Percentiles rank a stretch among this genome's conserved stretches.
These are phyloP conservation scores for Rhynchosporium secalis DNA, from an alignment of 2,329 filamentous ascomycete species.

Conservation along the genomic window DNA sequence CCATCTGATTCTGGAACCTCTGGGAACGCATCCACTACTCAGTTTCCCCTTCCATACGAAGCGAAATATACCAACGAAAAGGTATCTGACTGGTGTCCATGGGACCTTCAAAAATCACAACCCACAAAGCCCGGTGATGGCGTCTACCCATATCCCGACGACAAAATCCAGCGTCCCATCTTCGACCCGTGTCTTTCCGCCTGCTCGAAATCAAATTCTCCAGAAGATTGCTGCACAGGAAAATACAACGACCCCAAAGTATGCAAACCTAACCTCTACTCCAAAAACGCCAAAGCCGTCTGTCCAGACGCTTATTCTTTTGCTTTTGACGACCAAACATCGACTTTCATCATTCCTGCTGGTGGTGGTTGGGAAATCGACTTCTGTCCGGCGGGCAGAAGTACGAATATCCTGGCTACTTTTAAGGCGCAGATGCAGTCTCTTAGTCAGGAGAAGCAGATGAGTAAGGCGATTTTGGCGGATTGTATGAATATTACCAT, in stretches of 20 bases:
- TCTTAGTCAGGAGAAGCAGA: constrained; percentile 46
- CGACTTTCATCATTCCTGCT: constrained; percentile 61
- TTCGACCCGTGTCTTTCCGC: constrained; percentile 80
- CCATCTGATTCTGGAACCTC: constrained; percentile 48
- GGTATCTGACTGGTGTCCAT: constrained; percentile 74
- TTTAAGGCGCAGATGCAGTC: constrained; percentile 51
- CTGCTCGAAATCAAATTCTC: constrained; percentile 66
- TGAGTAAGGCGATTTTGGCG: constrained; percentile 41
- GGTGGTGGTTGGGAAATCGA: constrained; percentile 78
- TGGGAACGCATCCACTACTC: constrained; percentile 56
- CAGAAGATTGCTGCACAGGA: constrained; percentile 75
- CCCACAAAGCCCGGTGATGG: constrained; percentile 72
- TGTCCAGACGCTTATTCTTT: constrained; percentile 87
- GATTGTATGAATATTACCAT: constrained; percentile 39
- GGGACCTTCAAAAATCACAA: constrained; percentile 69
- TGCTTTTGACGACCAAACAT: constrained; percentile 60
- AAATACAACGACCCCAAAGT: constrained; percentile 60
- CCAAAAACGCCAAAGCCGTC: constrained; percentile 67
- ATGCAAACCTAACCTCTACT: constrained; percentile 69
- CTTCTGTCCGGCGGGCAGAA: constrained; percentile 68
- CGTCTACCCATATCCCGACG: constrained; percentile 78
- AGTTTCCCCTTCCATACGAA: constrained; percentile 67
- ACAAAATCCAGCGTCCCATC: constrained; percentile 65
- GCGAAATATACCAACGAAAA: constrained; percentile 54
- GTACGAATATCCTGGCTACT: constrained; percentile 58